Conservation (phyloP, 108 stramenopile genomes). For the Fistulifera pelliculosa region DNA sequence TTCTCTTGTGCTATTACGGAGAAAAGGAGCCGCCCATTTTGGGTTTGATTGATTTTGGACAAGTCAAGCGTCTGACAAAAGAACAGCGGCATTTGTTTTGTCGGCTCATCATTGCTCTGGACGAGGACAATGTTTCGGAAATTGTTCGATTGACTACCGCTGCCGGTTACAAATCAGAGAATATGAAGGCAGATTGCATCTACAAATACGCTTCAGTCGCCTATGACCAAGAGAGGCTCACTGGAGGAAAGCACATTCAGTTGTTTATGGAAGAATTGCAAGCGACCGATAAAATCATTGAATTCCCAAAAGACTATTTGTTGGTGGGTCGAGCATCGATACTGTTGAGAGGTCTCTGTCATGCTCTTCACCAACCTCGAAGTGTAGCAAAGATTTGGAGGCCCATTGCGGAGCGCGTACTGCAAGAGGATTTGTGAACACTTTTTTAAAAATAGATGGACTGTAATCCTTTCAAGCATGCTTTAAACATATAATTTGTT, state of each 20-base stretch:
- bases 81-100: conserved; percentile 58
- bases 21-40: conserved; percentile 27
- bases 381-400: conserved; percentile 58
- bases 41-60: conserved; percentile 84
- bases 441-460: too few species aligned
- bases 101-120: conserved; percentile 62
- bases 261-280: conserved; percentile 73
- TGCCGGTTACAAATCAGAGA: conserved; percentile 49
- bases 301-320: conserved; percentile 56
- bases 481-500: too few species aligned
- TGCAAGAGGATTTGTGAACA: conserved; percentile 33
- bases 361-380: conserved; percentile 66
- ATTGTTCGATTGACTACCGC: conserved; percentile 49
- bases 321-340: conserved; percentile 57
- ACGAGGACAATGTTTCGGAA: conserved; percentile 44
- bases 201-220: conserved; percentile 63
- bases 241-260: conserved; percentile 72
- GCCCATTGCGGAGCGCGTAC: conserved; percentile 64
- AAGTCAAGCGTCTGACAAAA: conserved; percentile 61
- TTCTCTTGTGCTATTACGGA: conserved; percentile 60
- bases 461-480: too few species aligned
- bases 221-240: conserved; percentile 65
- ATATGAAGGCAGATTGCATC: conserved; percentile 56
- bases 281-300: conserved; percentile 50
- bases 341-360: conserved; percentile 64